Evolutionary conservation across 169 alveolate species (phyloP).

Genomic region (Haemoproteus tartakovskyi): DNA sequence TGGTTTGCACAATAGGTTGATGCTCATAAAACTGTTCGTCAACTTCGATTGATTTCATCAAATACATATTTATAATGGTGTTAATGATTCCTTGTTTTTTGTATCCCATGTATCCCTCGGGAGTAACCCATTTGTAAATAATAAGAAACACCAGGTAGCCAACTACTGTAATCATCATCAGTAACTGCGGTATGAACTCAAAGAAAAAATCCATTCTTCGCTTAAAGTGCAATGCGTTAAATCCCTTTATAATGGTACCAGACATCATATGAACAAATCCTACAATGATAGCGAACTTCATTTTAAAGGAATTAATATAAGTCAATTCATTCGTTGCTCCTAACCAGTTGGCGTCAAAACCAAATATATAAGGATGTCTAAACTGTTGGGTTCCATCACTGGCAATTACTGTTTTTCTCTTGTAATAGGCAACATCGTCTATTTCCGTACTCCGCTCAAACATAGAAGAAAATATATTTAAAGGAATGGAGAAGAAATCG

Average conservation of each 20-base stretch:
- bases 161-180: constrained; percentile 90
- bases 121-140: constrained; percentile 92
- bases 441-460: constrained; percentile 74
- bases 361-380: constrained; percentile 91
- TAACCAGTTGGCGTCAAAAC: constrained; percentile 98
- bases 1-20: constrained; percentile 81
- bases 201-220: constrained; percentile 89
- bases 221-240: constrained; percentile 89
- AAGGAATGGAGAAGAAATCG: constrained; percentile 95
- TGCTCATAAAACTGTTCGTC: constrained; percentile 76
- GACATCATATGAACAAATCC: constrained; percentile 92
- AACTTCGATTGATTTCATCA: constrained; percentile 77
- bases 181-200: constrained; percentile 97
- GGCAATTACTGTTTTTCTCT: constrained; percentile 32
- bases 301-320: constrained; percentile 95
- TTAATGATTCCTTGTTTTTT: constrained; percentile 94
- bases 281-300: constrained; percentile 96
- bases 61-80: constrained; percentile 93
- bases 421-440: constrained; percentile 10
- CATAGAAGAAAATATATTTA: constrained; percentile 89
- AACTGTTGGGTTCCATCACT: constrained; percentile 34
- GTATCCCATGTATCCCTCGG: constrained; percentile 78
- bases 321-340: constrained; percentile 94
- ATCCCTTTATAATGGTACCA: constrained; percentile 93
- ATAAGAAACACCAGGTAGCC: constrained; percentile 96